phyloP scores from a whole-genome alignment of 257 asterid species.

The Cruciata laevipes region DNA sequence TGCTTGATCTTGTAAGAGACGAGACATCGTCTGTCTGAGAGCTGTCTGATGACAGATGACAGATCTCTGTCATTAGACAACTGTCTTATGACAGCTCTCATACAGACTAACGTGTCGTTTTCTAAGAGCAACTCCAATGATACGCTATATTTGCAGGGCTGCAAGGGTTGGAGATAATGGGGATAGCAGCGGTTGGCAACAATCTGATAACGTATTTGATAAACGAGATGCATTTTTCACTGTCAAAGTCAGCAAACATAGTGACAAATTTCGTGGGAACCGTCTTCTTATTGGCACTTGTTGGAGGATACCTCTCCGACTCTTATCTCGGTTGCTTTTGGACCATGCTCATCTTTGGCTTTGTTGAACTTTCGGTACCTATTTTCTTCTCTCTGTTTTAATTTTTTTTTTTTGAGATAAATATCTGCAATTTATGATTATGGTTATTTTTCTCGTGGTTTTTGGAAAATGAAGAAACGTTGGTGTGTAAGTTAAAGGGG shows the following conservation, averaged over 20 bases:
- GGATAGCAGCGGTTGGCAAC: slow-evolving; percentile 94
- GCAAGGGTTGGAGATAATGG: slow-evolving; percentile 96
- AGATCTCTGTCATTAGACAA: too few relatives aligned
- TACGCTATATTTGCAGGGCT: slow-evolving; percentile 38
- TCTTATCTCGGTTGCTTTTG: slow-evolving; percentile 89
- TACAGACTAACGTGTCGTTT: not conserved
- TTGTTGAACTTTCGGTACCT: slow-evolving; percentile 77
- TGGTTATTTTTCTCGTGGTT: too few relatives aligned
- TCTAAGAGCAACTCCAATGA: not conserved
- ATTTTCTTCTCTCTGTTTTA: not conserved
- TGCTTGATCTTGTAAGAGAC: too few relatives aligned
- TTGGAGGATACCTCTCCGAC: slow-evolving; percentile 93
- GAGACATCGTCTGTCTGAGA: not conserved
- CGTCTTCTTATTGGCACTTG: slow-evolving; percentile 61
- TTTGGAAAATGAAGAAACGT: not conserved
- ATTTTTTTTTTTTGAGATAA: not conserved
- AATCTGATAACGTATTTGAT: slow-evolving; percentile 79
- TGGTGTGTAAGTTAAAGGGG: too few relatives aligned
- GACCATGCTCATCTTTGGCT: slow-evolving; percentile 86
- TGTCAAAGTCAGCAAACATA: slow-evolving; percentile 71
- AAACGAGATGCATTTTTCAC: slow-evolving; percentile 89
- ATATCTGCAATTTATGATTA: too few relatives aligned
- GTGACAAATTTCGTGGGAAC: slow-evolving; percentile 92
- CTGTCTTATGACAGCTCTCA: too few relatives aligned
- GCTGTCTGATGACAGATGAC: too few relatives aligned